A percentile compares a stretch with the other conserved stretches of the same genome.
Conservation (phyloP, 768 basidiomycete genomes). For the Paxillus rubicundulus region DNA sequence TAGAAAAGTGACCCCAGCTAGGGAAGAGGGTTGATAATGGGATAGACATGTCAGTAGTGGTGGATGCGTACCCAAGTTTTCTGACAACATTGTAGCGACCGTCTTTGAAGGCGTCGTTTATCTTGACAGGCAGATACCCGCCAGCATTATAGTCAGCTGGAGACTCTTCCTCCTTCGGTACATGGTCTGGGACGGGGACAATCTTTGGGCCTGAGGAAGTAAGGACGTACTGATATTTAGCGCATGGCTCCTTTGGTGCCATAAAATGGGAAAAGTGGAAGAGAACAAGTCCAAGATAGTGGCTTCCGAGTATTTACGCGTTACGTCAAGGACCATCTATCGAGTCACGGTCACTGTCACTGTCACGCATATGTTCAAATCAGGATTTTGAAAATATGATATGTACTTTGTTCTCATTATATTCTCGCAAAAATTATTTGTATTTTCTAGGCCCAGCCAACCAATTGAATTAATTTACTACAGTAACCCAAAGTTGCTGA, state of each 20-base stretch:
- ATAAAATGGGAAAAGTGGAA: conserved; percentile 35
- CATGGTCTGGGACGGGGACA: conserved; percentile 62
- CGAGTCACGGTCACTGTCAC: background rate
- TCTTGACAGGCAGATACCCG: conserved; percentile 77
- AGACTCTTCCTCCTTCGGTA: conserved; percentile 75
- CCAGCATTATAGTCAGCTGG: conserved; percentile 82
- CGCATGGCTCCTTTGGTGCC: conserved; percentile 65
- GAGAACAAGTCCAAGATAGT: conserved; percentile 10
- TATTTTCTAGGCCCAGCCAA: no score
- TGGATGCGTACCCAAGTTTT: conserved; percentile 73
- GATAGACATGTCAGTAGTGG: no score
- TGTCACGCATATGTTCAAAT: no score
- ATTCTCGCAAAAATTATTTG: no score
- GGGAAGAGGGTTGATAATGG: conserved; percentile 14
- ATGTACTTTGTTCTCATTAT: no score
- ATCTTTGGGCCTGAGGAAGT: conserved; percentile 67
- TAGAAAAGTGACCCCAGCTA: conserved; percentile 95
- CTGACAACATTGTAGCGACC: conserved; percentile 83
- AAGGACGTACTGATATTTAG: conserved; percentile 75
- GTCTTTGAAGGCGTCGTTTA: conserved; percentile 80
- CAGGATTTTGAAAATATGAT: no score
- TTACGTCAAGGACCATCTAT: background rate
- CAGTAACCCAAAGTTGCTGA: no score
- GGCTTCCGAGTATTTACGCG: background rate
- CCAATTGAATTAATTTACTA: no score